These are phyloP conservation scores for Yarrowia deformans DNA, from an alignment of 805 yeast species.

Conservation along the genomic window DNA sequence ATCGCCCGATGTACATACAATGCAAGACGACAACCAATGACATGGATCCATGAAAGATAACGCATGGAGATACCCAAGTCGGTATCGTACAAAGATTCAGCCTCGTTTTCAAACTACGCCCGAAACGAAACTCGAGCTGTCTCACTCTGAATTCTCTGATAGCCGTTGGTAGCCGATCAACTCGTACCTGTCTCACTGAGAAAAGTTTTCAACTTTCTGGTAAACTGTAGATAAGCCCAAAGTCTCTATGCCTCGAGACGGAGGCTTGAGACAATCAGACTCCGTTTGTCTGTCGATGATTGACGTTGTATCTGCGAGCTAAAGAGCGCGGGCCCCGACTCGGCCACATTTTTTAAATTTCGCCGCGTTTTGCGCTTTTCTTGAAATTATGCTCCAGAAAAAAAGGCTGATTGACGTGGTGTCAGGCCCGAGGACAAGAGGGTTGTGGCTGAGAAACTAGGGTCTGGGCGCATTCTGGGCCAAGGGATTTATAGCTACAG, in stretches of 20 bases:
- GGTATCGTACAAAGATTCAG: background rate
- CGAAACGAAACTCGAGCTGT: background rate
- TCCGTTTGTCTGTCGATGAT: too few species aligned
- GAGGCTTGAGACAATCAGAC: too few species aligned
- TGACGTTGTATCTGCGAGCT: background rate
- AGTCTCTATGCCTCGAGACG: background rate
- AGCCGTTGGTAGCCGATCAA: conserved; percentile 10
- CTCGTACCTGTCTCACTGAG: background rate
- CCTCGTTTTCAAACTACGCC: background rate
- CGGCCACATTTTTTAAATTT: background rate
- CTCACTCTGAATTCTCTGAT: background rate
- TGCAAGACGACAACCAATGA: conserved; percentile 7
- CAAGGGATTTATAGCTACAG: background rate
- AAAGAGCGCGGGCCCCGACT: conserved; percentile 10
- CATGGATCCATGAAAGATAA: background rate
- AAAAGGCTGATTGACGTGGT: conserved; percentile 9
- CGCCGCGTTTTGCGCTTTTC: background rate
- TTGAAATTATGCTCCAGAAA: background rate
- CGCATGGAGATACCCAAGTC: background rate
- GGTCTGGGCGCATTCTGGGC: background rate
- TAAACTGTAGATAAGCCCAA: background rate
- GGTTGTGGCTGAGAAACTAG: conserved; percentile 30
- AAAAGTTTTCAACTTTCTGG: background rate
- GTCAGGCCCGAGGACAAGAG: conserved; percentile 32
- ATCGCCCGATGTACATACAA: too few species aligned